These are phyloP conservation scores for Dispira simplex DNA, from an alignment of 192 early-diverging fungal genomes.

Conservation along the genomic window DNA sequence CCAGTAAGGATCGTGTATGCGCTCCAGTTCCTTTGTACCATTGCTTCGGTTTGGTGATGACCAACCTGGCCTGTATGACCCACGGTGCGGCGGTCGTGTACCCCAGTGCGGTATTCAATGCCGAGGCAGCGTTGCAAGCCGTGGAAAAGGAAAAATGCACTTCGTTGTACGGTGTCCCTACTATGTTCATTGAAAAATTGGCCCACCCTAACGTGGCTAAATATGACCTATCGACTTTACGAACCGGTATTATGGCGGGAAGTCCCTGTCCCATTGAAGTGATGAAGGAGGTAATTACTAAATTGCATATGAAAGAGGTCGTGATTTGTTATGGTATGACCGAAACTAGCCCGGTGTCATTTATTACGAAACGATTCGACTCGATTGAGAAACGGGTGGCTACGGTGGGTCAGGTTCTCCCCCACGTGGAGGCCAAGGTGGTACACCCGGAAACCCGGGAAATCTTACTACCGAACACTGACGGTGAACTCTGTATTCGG, in stretches of 20 bases:
- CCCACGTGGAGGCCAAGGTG: conserved; percentile 32
- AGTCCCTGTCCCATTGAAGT: conserved; percentile 27
- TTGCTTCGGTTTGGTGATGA: conserved; percentile 33
- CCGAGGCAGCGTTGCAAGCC: conserved; percentile 22
- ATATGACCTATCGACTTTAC: conserved; percentile 20
- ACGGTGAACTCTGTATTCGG: conserved; percentile 26
- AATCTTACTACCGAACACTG: conserved; percentile 16
- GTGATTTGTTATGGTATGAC: conserved; percentile 56
- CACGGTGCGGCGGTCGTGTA: conserved; percentile 25
- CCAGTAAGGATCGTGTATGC: conserved; percentile 25
- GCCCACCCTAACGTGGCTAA: conserved; percentile 25
- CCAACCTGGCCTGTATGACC: conserved; percentile 25
- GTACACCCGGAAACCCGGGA: conserved; percentile 23
- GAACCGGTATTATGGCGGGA: conserved; percentile 31
- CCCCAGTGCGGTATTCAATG: conserved; percentile 24
- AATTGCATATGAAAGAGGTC: conserved; percentile 25
- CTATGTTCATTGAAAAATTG: conserved; percentile 25
- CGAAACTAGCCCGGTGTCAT: conserved; percentile 17
- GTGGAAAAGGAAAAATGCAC: conserved; percentile 24
- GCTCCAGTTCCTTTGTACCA: conserved; percentile 34
- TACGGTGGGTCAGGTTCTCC: conserved; percentile 26
- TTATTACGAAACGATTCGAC: conserved; percentile 1
- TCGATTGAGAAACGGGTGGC: conserved; percentile 14
- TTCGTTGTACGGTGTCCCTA: conserved; percentile 27
- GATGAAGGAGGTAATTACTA: conserved; percentile 27